A percentile compares a stretch with the other conserved stretches of the same genome.
phyloP scores from a whole-genome alignment of 805 yeast genomes.

The Blastobotrys robertii region DNA sequence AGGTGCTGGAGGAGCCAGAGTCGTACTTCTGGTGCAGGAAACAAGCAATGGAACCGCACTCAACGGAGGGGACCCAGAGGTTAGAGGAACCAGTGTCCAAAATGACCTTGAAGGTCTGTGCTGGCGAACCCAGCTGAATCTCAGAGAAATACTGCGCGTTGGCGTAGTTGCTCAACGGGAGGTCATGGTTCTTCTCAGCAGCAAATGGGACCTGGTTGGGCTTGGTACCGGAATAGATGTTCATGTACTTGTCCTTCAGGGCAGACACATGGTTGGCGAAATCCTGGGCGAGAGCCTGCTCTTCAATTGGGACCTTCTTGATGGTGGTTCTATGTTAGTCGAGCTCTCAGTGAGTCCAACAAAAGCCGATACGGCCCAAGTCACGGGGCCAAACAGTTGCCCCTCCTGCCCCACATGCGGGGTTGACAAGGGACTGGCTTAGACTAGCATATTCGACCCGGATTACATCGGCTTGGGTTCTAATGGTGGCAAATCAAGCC shows the following conservation, averaged over 20 bases:
- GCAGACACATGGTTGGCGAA: constrained; percentile 38
- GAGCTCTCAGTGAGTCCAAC: too few species aligned
- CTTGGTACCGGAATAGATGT: constrained; percentile 18
- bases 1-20: constrained; percentile 71
- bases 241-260: constrained; percentile 53
- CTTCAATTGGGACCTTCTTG: constrained; percentile 48
- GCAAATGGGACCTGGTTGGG: constrained; percentile 20
- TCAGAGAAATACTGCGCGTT: constrained; percentile 97
- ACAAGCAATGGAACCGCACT: constrained; percentile 91
- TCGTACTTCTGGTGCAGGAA: constrained; percentile 88
- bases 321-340: constrained; percentile 43
- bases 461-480: too few species aligned
- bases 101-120: constrained; percentile 85
- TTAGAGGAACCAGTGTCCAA: constrained; percentile 96
- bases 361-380: background rate
- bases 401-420: constrained; percentile 2
- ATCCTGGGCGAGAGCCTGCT: constrained; percentile 29
- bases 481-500: too few species aligned
- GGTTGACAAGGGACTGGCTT: background rate
- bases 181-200: constrained; percentile 44
- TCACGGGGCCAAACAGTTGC: background rate
- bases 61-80: constrained; percentile 89
- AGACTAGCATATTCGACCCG: background rate
- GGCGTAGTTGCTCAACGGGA: constrained; percentile 85
- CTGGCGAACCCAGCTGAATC: constrained; percentile 85